Conservation (phyloP, 2,329 filamentous ascomycete genomes). For the Boeremia exigua region DNA sequence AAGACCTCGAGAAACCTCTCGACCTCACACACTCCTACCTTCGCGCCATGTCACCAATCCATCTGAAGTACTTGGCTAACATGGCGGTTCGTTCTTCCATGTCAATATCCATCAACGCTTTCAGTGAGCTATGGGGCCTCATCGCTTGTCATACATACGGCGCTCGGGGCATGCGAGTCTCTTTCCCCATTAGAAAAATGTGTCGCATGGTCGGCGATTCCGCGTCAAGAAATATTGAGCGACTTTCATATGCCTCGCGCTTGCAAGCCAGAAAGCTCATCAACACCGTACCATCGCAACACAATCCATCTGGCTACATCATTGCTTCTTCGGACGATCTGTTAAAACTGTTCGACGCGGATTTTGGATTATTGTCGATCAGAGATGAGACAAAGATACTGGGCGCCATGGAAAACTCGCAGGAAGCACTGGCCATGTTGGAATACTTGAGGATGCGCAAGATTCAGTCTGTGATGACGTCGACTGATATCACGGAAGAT, state of each 20-base stretch:
- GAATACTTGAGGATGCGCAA: conserved; percentile 82
- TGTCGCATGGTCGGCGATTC: conserved; percentile 86
- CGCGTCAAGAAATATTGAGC: conserved; percentile 84
- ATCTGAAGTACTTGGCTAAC: conserved; percentile 83
- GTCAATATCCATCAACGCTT: conserved; percentile 91
- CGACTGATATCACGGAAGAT: conserved; percentile 75
- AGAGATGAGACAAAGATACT: conserved; percentile 87
- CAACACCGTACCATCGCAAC: conserved; percentile 79
- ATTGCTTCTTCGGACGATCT: conserved; percentile 88
- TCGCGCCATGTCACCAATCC: conserved; percentile 88
- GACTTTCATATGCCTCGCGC: conserved; percentile 83
- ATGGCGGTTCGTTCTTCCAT: conserved; percentile 95
- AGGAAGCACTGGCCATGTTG: conserved; percentile 82
- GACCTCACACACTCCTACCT: conserved; percentile 87
- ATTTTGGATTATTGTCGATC: conserved; percentile 85
- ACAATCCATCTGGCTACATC: conserved; percentile 87
- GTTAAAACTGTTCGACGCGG: conserved; percentile 82
- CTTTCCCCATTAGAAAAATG: conserved; percentile 91
- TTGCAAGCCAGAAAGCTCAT: conserved; percentile 87
- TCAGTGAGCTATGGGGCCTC: conserved; percentile 84
- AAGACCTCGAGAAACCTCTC: conserved; percentile 76
- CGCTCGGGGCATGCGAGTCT: conserved; percentile 80
- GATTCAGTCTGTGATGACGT: conserved; percentile 76
- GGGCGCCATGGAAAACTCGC: conserved; percentile 74
- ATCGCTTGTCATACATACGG: conserved; percentile 88